Base-by-base conservation (phyloP, 441 rosid genomes). In the Populus tomentosa region DNA sequence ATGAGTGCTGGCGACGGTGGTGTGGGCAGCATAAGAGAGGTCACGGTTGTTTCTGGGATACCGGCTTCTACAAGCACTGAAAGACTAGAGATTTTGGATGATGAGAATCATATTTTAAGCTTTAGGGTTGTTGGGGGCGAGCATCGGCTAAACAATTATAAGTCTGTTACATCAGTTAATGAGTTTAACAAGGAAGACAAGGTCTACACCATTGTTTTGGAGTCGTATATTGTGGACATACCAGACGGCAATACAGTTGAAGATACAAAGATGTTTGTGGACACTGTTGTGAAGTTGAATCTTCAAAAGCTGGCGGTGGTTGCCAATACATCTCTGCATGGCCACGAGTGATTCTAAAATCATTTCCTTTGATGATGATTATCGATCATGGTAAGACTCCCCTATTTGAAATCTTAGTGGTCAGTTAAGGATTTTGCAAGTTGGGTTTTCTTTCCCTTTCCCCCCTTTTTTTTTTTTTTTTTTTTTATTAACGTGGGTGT, bases 61-160 rank as follows among this genome's bases (percentile, higher is more conserved):
- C 98, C 98, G 2, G 97, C 97, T 0, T 87, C 98, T 3, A 91
- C 96, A 0, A 94, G 98, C 86, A 94, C 97, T 10, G 98, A 94
- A 79, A 81, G 94, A 71, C 85, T 94, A 0, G 98, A 94, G 89
- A 84, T 92, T 35, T 72, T 92, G 53, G 94, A 92, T 72, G 97
- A 94, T 1, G 85, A 90, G 40, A 81, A 83, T 53, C 97, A 86
- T 33, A 71, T 92, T 32, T 40, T 92, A 16, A 91, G 97, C 88
- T 92, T 94, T 40, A 86, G 88, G 35, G 95, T 94, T 0, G 88
- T 92, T 1, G 98, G 98, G 0, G 98, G 98, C 0, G 95, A 92
- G 78, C 98, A 94, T 71, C 77, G 98, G 81, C 89, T 94, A 21
- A 83, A 84, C 1, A 90, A 94, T 77, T 94, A 94, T 79, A 81